Evolutionary conservation across 2,329 filamentous ascomycete species (phyloP).

Genomic region (Pezicula radicicola): DNA sequence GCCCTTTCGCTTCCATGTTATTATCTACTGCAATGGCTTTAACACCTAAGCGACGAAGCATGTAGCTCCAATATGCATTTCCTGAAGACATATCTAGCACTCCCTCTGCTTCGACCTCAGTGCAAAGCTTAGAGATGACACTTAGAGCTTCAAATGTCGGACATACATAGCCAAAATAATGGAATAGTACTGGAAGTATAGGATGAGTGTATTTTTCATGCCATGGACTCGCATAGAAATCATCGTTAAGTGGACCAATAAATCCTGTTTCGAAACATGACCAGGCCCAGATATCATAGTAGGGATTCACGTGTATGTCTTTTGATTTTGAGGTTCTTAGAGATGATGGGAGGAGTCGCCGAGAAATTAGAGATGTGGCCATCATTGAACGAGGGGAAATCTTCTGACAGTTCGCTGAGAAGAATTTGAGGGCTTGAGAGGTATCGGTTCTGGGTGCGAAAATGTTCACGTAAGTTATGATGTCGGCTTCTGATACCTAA

Average conservation of each 20-base stretch:
- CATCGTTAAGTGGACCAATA: constrained; percentile 62
- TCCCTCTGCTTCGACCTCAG: constrained; percentile 29
- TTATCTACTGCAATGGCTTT: constrained; percentile 62
- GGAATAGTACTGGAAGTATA: constrained; percentile 70
- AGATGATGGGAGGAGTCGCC: constrained; percentile 43
- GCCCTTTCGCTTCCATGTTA: constrained; percentile 65
- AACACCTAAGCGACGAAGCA: constrained; percentile 59
- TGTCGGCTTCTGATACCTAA: constrained; percentile 41
- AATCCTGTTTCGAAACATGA: constrained; percentile 51
- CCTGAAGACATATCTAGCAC: constrained; percentile 68
- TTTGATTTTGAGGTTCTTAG: constrained; percentile 44
- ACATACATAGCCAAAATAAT: constrained; percentile 73
- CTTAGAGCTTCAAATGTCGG: constrained; percentile 65
- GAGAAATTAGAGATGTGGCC: constrained; percentile 51
- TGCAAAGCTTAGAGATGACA: constrained; percentile 53
- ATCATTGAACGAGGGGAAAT: constrained; percentile 55
- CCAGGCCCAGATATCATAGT: constrained; percentile 66
- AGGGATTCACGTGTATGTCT: constrained; percentile 54
- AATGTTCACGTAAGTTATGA: constrained; percentile 63
- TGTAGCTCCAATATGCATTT: constrained; percentile 73
- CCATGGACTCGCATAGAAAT: constrained; percentile 37
- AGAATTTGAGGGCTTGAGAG: constrained; percentile 57
- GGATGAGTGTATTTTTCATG: constrained; percentile 59
- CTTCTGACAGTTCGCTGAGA: constrained; percentile 64
- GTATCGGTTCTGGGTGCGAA: constrained; percentile 61